phyloP scores from a whole-genome alignment of 805 yeast species.

The Yamadazyma nakazawae region DNA sequence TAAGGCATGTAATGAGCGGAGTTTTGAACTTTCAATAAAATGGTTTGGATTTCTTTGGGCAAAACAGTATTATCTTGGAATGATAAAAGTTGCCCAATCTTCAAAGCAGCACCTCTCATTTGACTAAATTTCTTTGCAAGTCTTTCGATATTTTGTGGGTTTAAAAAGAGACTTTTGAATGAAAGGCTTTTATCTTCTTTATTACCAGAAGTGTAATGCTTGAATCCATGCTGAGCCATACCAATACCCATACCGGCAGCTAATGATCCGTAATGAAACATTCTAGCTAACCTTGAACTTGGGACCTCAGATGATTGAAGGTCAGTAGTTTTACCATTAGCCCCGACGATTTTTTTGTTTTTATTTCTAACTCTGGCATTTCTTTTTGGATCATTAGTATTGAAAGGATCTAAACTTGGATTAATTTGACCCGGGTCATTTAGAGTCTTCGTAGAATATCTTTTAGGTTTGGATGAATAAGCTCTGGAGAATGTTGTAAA shows the following conservation, averaged over 20 bases:
- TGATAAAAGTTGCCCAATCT: conserved; percentile 94
- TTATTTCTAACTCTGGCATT: background rate
- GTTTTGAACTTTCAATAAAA: conserved; percentile 82
- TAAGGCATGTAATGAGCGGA: conserved; percentile 97
- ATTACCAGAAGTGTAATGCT: conserved; percentile 59
- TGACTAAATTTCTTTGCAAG: conserved; percentile 83
- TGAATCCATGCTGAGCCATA: conserved; percentile 73
- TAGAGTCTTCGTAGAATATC: conserved; percentile 18
- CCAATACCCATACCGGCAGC: conserved; percentile 91
- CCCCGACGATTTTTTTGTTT: conserved; percentile 16
- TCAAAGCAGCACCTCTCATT: conserved; percentile 99
- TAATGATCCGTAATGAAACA: conserved; percentile 87
- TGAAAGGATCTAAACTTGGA: conserved; percentile 7
- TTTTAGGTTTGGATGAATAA: conserved; percentile 2
- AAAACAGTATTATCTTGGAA: conserved; percentile 86
- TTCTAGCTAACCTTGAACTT: conserved; percentile 76
- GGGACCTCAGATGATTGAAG: conserved; percentile 72
- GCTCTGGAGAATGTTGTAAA: conserved; percentile 5
- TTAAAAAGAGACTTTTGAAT: conserved; percentile 59
- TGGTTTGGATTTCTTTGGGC: conserved; percentile 80
- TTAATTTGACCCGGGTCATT: conserved; percentile 3
- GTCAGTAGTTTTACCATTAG: conserved; percentile 21
- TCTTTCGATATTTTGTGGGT: conserved; percentile 80
- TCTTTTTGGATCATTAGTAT: background rate
- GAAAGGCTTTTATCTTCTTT: conserved; percentile 36